Conservation (phyloP, 2,329 filamentous ascomycete genomes). For the Penicillium expansum region DNA sequence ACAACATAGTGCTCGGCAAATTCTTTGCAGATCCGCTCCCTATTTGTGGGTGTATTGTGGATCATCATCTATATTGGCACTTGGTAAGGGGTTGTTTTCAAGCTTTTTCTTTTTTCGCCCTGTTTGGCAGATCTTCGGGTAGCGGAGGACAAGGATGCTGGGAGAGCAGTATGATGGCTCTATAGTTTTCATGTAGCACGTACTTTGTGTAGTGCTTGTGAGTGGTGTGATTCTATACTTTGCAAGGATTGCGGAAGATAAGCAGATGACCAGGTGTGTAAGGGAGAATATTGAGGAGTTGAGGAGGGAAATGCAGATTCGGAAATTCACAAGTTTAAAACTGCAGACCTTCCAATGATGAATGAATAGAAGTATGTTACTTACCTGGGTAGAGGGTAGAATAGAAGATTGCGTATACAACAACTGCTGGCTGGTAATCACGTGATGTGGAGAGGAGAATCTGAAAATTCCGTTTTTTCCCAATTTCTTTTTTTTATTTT, state of each 20-base stretch:
- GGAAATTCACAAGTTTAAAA: neutral
- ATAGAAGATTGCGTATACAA: neutral
- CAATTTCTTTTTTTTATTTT: conserved; percentile 15
- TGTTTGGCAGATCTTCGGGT: conserved; percentile 46
- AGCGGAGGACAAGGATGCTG: conserved; percentile 17
- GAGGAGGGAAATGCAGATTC: neutral
- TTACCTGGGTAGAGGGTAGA: neutral
- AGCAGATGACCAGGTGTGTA: neutral
- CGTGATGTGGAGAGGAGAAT: conserved; percentile 23
- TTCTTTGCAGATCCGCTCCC: conserved; percentile 45
- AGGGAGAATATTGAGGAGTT: neutral
- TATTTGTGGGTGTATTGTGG: conserved; percentile 56
- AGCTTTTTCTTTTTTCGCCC: conserved; percentile 53
- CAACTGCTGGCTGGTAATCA: conserved; percentile 6
- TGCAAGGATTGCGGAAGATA: conserved; percentile 10
- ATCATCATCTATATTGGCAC: conserved; percentile 54
- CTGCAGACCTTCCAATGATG: neutral
- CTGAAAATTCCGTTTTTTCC: conserved; percentile 13
- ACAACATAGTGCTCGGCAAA: conserved; percentile 3
- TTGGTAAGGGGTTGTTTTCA: conserved; percentile 46
- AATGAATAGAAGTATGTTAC: neutral
- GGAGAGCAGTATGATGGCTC: conserved; percentile 18
- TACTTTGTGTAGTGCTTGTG: conserved; percentile 1
- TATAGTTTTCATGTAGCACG: neutral
- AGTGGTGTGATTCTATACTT: conserved; percentile 4